These are phyloP conservation scores for Erysimum cheiranthoides DNA, from an alignment of 345 rosid species.

Conservation along the genomic window DNA sequence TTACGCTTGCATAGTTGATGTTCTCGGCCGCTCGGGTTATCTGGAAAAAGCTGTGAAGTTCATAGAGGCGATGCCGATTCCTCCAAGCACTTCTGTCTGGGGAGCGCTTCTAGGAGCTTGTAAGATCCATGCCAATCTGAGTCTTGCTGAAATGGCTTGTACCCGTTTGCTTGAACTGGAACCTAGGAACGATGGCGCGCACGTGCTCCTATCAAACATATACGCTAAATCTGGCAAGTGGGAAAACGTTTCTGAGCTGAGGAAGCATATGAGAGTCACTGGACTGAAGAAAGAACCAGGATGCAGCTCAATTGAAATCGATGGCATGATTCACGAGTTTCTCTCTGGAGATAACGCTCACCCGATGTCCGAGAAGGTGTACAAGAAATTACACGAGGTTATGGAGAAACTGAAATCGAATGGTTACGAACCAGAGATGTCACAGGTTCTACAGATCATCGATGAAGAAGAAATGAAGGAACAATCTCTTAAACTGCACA, in stretches of 20 bases:
- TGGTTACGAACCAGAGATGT: constrained; percentile 63
- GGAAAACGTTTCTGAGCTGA: constrained; percentile 61
- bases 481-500: constrained; percentile 65
- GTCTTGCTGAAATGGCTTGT: constrained; percentile 67
- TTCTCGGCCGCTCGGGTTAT: constrained; percentile 72
- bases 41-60: constrained; percentile 68
- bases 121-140: constrained; percentile 64
- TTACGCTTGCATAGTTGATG: constrained; percentile 76
- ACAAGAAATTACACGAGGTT: constrained; percentile 61
- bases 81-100: constrained; percentile 63
- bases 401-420: constrained; percentile 50
- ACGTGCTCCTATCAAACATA: constrained; percentile 68
- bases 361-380: constrained; percentile 58
- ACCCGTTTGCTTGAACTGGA: constrained; percentile 63
- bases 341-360: constrained; percentile 65
- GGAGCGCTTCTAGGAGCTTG: constrained; percentile 83
- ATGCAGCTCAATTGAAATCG: constrained; percentile 75
- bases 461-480: constrained; percentile 73
- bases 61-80: constrained; percentile 65
- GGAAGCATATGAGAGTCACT: constrained; percentile 67
- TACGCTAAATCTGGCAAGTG: constrained; percentile 71
- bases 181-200: constrained; percentile 65
- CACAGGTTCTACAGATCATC: constrained; percentile 65
- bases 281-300: constrained; percentile 78
- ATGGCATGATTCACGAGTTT: constrained; percentile 68